A percentile compares a stretch with the other conserved stretches of the same genome.
phyloP scores from a whole-genome alignment of 306 rosid species.

The Styphnolobium japonicum region DNA sequence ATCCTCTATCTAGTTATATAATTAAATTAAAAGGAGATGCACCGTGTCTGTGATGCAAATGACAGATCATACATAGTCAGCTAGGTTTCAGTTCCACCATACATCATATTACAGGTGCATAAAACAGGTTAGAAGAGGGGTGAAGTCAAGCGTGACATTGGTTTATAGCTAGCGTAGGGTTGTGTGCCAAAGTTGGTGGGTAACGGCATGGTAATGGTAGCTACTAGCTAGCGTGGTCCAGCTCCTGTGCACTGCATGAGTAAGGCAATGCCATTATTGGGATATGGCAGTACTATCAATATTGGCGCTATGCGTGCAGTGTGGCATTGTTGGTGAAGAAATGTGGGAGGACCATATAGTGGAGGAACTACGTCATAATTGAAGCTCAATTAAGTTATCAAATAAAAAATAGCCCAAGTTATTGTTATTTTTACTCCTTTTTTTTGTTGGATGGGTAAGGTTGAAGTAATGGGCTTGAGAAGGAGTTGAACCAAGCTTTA shows the following conservation, averaged over 20 bases:
- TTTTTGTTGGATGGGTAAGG: too few species aligned
- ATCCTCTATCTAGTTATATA: not conserved
- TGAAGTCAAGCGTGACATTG: not conserved
- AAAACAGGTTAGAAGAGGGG: not conserved
- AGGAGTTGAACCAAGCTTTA: too few species aligned
- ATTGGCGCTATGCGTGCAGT: not conserved
- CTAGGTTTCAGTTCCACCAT: conserved; percentile 22
- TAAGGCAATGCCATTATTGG: not conserved
- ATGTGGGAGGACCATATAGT: not conserved
- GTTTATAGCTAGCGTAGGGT: not conserved
- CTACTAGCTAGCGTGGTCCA: conserved; percentile 17
- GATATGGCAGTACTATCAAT: conserved; percentile 4
- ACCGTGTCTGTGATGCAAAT: not conserved
- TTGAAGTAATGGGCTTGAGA: too few species aligned
- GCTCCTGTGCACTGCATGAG: not conserved
- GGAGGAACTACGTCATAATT: not conserved
- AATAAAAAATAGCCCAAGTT: too few species aligned
- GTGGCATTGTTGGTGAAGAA: not conserved
- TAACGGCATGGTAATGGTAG: not conserved
- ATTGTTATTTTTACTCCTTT: too few species aligned
- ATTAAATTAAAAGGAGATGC: not conserved
- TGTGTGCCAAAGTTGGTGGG: not conserved
- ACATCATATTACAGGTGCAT: not conserved
- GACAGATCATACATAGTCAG: not conserved
- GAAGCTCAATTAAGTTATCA: too few species aligned